Conservation (phyloP, 495 filamentous ascomycete species). For the Annulohypoxylon maeteangense region DNA sequence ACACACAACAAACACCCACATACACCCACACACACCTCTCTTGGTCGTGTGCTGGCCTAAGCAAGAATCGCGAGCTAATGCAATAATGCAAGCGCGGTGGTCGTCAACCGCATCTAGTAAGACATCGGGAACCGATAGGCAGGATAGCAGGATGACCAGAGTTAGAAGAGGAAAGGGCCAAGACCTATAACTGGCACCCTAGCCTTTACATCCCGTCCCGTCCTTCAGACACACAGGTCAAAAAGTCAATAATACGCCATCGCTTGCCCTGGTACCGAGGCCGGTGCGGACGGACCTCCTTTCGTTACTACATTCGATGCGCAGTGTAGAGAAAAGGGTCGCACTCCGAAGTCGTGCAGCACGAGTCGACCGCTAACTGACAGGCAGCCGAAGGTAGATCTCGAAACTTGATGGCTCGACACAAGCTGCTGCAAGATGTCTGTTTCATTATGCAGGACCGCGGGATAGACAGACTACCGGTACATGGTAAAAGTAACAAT, state of each 20-base stretch:
- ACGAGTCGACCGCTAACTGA: background rate
- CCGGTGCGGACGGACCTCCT: slow-evolving; percentile 33
- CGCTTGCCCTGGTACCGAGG: slow-evolving; percentile 31
- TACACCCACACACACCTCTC: slow-evolving; percentile 2
- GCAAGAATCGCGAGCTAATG: slow-evolving; percentile 20
- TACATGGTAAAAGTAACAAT: slow-evolving; percentile 5
- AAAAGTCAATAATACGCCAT: background rate
- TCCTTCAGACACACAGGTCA: slow-evolving; percentile 15
- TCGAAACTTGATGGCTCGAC: slow-evolving; percentile 26
- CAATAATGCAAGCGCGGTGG: slow-evolving; percentile 22
- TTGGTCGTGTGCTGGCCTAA: slow-evolving; percentile 1
- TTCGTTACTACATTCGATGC: slow-evolving; percentile 19
- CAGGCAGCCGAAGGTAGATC: slow-evolving; percentile 15
- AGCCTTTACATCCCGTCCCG: slow-evolving; percentile 32
- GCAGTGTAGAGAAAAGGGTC: slow-evolving; percentile 17
- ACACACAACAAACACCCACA: background rate
- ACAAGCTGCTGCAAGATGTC: slow-evolving; percentile 26
- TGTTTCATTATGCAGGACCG: slow-evolving; percentile 31
- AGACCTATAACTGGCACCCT: slow-evolving; percentile 27
- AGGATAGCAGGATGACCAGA: slow-evolving; percentile 27
- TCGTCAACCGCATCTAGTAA: slow-evolving; percentile 26
- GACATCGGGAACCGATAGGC: slow-evolving; percentile 24
- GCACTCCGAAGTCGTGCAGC: slow-evolving; percentile 35
- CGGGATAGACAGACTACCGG: slow-evolving; percentile 8
- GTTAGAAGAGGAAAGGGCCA: slow-evolving; percentile 20